Base-by-base conservation (phyloP, 192 early-diverging fungal species). In the Coemansia sp. region DNA sequence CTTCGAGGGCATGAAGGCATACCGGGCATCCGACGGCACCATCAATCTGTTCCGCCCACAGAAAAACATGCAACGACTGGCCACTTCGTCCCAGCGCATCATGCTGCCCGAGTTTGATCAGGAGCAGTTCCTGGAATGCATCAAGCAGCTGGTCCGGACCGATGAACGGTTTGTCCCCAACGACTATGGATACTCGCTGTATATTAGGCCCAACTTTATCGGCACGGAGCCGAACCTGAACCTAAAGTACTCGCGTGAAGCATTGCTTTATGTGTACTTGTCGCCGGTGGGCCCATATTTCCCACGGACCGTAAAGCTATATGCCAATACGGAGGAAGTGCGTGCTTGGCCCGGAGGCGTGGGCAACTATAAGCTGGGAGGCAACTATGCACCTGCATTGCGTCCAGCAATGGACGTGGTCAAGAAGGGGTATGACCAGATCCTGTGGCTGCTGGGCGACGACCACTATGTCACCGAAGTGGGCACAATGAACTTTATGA, bases 261-360 rank as follows among this genome's bases (percentile, higher is more conserved):
- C 94, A 36, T 75, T 92, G 53, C 72, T 96, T 50, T 98, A 91
- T 65, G 87, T 93, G 14, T 96, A 96, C 71, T 84, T 84, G 53
- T 93, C 87, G 19, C 96, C 96, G 6, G 94, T 94, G 6, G 96
- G 96, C 16, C 96, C 96, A 14, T 98, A 98, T 74, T 98, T 92
- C 83, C 90, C 90, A 49, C 72, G 74, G 26, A 93, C 96, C 37
- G 91, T 96, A 45, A 85, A 83, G 48, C 81, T 98, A 59, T 84
- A 79, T 54, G 94, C 94, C 2, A 92, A 92, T 42, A 79, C 84
- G 36, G 78, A 91, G 40, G 91, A 89, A 63, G 88, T 89, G 20
- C 85, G 96, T 43, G 96, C 96, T 14, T 96, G 94, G 93, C 96
- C 94, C 13, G 91, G 94, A 11, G 96, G 96, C 42, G 93, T 94